phyloP scores from a whole-genome alignment of 2,329 filamentous ascomycete genomes.

The Colletotrichum spaethianum region DNA sequence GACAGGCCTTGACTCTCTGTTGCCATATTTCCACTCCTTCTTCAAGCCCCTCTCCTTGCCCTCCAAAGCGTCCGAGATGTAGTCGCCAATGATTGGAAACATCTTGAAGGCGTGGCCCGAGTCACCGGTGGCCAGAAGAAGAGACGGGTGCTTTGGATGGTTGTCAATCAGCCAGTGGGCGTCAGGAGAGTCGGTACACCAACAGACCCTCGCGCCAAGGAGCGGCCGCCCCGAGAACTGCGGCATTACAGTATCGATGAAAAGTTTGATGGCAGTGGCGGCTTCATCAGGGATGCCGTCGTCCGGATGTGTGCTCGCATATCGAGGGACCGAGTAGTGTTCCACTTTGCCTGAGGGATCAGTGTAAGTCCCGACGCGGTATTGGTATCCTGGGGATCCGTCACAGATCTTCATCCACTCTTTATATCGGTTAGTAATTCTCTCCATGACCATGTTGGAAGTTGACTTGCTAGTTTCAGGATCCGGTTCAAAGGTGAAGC shows the following conservation, averaged over 20 bases:
- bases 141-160: slow-evolving; percentile 40
- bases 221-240: slow-evolving; percentile 46
- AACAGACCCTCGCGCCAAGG: slow-evolving; percentile 46
- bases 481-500: slow-evolving; percentile 43
- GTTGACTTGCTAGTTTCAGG: slow-evolving; percentile 29
- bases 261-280: slow-evolving; percentile 25
- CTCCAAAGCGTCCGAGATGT: slow-evolving; percentile 45
- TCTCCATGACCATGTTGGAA: fast-evolving
- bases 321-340: slow-evolving; percentile 38
- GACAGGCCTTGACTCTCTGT: slow-evolving; percentile 39
- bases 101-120: slow-evolving; percentile 49
- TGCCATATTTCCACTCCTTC: slow-evolving; percentile 43
- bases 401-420: slow-evolving; percentile 43
- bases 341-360: slow-evolving; percentile 33
- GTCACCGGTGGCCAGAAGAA: slow-evolving; percentile 45
- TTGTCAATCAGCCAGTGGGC: slow-evolving; percentile 52
- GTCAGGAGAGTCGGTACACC: slow-evolving; percentile 53
- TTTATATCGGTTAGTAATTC: neutral
- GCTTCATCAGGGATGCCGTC: slow-evolving; percentile 41
- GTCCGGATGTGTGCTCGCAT: slow-evolving; percentile 35
- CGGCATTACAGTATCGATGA: slow-evolving; percentile 44
- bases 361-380: slow-evolving; percentile 27
- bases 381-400: slow-evolving; percentile 41
- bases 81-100: slow-evolving; percentile 46
- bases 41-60: slow-evolving; percentile 39